Conservation (phyloP, 306 rosid species). For the Trifolium pratense region DNA sequence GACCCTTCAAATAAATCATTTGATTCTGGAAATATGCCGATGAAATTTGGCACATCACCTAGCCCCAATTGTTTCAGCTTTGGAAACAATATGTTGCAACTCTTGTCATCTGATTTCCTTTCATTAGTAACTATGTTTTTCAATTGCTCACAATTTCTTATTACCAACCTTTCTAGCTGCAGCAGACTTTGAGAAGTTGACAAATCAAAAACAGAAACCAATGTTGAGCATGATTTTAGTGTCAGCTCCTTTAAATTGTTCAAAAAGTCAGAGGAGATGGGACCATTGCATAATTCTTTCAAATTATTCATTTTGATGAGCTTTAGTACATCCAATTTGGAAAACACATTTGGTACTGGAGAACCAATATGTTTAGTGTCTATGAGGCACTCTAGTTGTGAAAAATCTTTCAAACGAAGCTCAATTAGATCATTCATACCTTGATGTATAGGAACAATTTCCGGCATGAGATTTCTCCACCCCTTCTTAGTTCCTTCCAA, state of each 20-base stretch:
- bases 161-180: not conserved
- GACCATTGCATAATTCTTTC: conserved; percentile 9
- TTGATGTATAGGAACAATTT: not conserved
- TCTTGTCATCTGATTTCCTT: not conserved
- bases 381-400: not conserved
- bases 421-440: not conserved
- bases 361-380: not conserved
- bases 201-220: not conserved
- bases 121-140: not conserved
- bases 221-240: rapidly evolving
- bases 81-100: not conserved
- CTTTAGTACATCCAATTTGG: not conserved
- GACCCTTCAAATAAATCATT: too few species aligned
- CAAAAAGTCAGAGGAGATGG: not conserved
- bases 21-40: not conserved
- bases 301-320: not conserved
- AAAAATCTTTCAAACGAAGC: rapidly evolving
- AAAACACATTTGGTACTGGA: not conserved
- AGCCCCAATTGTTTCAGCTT: too few species aligned
- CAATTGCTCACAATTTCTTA: rapidly evolving
- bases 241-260: not conserved
- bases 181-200: not conserved
- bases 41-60: not conserved
- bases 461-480: conserved; percentile 31
- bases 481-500: rapidly evolving